Percentiles rank a stretch among this genome's conserved stretches.
phyloP scores from a whole-genome alignment of 2,329 filamentous ascomycete genomes.

The Ilyonectria destructans region DNA sequence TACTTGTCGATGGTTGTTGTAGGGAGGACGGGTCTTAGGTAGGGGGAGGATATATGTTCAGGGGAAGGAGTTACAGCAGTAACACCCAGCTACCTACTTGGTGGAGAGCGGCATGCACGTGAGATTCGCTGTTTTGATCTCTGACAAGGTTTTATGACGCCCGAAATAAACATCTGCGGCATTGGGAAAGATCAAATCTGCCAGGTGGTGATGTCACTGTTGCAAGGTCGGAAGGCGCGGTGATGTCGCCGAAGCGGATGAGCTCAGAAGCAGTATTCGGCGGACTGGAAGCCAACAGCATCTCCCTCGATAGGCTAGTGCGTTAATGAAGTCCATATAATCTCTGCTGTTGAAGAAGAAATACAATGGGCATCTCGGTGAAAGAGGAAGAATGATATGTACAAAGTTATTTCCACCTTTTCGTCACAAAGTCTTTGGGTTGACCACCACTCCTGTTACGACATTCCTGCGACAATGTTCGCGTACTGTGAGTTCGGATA shows the following conservation, averaged over 20 bases:
- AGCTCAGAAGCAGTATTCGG: background rate
- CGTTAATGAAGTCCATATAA: background rate
- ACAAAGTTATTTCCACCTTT: background rate
- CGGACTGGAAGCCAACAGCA: background rate
- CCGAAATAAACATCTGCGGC: background rate
- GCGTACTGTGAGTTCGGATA: conserved; percentile 71
- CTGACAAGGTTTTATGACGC: background rate
- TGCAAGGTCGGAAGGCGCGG: background rate
- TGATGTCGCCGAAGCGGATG: background rate
- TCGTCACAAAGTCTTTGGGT: background rate
- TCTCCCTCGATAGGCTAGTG: no score
- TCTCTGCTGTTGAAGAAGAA: background rate
- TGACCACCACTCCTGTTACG: background rate
- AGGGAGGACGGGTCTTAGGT: conserved; percentile 40
- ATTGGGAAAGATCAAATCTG: background rate
- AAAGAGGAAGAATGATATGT: conserved; percentile 3
- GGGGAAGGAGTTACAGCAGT: conserved; percentile 42
- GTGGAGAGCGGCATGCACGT: background rate
- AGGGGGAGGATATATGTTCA: conserved; percentile 22
- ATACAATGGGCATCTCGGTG: background rate
- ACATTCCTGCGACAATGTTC: conserved; percentile 60
- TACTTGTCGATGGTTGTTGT: conserved; percentile 41
- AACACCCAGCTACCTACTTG: background rate
- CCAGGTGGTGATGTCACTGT: background rate
- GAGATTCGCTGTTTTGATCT: conserved; percentile 2